Conservation (phyloP, 192 early-diverging fungal genomes). For the Umbelopsis sp. region DNA sequence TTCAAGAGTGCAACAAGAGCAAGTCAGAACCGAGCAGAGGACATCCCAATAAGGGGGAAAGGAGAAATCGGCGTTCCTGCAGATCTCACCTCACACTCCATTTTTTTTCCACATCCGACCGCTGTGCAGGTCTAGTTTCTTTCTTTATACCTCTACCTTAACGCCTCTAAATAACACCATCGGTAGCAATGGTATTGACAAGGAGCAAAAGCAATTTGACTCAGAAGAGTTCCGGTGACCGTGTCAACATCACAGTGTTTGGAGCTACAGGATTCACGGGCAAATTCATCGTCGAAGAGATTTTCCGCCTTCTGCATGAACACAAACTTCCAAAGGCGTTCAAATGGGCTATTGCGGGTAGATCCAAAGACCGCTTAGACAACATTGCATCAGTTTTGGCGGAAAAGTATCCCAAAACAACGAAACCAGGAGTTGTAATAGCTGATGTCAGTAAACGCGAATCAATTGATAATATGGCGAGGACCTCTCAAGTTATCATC, state of each 20-base stretch:
- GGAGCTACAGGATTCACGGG: conserved; percentile 68
- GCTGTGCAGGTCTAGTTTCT: background rate
- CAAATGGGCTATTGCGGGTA: conserved; percentile 35
- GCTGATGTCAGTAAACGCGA: conserved; percentile 44
- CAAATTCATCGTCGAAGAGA: conserved; percentile 47
- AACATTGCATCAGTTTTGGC: conserved; percentile 10
- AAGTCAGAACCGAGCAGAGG: background rate
- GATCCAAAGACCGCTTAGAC: conserved; percentile 21
- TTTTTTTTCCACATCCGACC: conserved; percentile 5
- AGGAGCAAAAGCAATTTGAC: conserved; percentile 12
- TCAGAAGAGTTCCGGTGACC: background rate
- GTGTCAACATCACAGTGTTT: conserved; percentile 52
- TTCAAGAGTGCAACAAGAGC: background rate
- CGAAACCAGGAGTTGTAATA: conserved; percentile 39
- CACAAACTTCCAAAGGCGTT: conserved; percentile 6
- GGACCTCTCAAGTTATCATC: conserved; percentile 41
- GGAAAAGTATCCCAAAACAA: conserved; percentile 15
- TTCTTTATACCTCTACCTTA: background rate
- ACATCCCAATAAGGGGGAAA: conserved; percentile 12
- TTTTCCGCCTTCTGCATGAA: conserved; percentile 29
- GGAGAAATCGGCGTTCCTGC: background rate
- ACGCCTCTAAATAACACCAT: no score
- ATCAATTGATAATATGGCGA: conserved; percentile 24
- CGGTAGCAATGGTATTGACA: conserved; percentile 6
- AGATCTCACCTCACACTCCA: background rate